These are phyloP conservation scores for Phaeodactylum tricornutum DNA, from an alignment of 108 stramenopile species.

Conservation along the genomic window DNA sequence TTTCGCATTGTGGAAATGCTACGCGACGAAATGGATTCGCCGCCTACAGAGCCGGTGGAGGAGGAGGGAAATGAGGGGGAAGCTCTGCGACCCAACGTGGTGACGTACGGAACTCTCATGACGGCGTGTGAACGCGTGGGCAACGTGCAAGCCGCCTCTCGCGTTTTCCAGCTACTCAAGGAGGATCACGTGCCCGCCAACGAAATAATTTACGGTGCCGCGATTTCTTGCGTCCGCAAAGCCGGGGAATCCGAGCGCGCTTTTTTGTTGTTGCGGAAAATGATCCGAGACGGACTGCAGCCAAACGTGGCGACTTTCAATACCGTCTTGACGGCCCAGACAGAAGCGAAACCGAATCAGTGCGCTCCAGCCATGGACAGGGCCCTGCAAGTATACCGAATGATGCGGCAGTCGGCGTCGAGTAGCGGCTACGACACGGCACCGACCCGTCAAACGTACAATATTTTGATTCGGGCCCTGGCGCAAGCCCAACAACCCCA, in stretches of 20 bases:
- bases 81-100: conserved; percentile 44
- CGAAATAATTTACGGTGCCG: conserved; percentile 79
- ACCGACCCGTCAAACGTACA: conserved; percentile 72
- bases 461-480: conserved; percentile 53
- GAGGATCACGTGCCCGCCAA: conserved; percentile 39
- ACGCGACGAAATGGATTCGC: conserved; percentile 16
- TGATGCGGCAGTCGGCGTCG: conserved; percentile 24
- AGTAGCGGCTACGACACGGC: conserved; percentile 1
- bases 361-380: conserved; percentile 26
- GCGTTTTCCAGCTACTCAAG: conserved; percentile 53
- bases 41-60: not conserved
- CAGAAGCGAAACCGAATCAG: conserved; percentile 27
- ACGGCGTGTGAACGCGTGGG: conserved; percentile 76
- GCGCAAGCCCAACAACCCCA: conserved; percentile 32
- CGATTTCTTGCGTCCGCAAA: conserved; percentile 69
- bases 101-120: conserved; percentile 77
- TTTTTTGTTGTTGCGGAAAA: conserved; percentile 49
- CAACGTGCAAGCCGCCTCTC: conserved; percentile 40
- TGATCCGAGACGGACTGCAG: conserved; percentile 58
- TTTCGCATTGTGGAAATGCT: conserved; percentile 44
- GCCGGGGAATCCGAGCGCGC: conserved; percentile 50
- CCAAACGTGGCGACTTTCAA: conserved; percentile 77
- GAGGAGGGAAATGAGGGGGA: not conserved
- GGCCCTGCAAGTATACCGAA: conserved; percentile 50
- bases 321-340: conserved; percentile 59